Percentiles rank a stretch among this genome's conserved stretches.
Evolutionary conservation across 257 asterid genomes (phyloP).

Genomic region (Solanum chmielewskii): DNA sequence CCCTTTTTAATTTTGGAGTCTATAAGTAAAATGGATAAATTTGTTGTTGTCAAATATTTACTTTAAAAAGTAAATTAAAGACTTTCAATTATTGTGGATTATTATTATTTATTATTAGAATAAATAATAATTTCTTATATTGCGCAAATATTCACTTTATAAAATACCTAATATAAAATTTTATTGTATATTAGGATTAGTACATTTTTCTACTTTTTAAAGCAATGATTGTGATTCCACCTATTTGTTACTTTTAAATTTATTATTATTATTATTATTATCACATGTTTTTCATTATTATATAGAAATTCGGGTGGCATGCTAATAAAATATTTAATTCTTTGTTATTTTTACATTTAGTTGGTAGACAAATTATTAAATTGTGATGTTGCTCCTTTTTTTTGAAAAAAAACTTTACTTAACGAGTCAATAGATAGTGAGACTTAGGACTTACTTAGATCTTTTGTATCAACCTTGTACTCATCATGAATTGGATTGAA

Average conservation of each 20-base stretch:
- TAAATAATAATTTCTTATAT: no score
- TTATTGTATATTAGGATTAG: background rate
- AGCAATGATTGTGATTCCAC: background rate
- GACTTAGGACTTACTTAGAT: background rate
- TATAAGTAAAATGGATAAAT: background rate
- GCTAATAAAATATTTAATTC: background rate
- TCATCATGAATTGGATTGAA: background rate
- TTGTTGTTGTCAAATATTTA: background rate
- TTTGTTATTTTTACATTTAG: background rate
- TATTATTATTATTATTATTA: background rate
- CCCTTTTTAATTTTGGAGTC: background rate
- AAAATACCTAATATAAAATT: no score
- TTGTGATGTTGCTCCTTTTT: background rate
- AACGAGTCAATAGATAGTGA: background rate
- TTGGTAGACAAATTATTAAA: background rate
- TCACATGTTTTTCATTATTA: background rate
- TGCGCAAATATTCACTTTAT: no score
- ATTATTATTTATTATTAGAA: background rate
- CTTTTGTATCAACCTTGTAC: background rate
- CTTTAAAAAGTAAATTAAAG: background rate
- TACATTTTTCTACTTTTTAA: background rate
- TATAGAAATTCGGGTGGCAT: background rate
- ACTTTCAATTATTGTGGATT: background rate
- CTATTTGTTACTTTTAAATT: background rate
- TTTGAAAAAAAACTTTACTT: background rate